Evolutionary conservation across 2,329 filamentous ascomycete genomes (phyloP).

Genomic region (Scedosporium boydii): DNA sequence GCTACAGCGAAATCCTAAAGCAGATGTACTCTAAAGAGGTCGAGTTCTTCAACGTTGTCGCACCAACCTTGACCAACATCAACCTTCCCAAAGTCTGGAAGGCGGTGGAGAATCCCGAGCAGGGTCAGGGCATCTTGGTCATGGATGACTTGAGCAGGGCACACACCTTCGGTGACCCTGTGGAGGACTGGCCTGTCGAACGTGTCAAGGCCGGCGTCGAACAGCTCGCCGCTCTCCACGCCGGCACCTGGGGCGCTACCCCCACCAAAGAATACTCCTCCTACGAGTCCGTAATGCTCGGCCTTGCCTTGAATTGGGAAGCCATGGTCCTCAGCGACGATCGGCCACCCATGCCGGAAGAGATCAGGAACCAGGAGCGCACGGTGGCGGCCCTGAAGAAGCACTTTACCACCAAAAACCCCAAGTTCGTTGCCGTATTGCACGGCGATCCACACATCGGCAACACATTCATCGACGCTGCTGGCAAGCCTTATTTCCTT

Average conservation of each 20-base stretch:
- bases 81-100: constrained; percentile 26
- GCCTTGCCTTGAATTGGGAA: too few species aligned
- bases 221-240: too few species aligned
- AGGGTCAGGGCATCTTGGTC: constrained; percentile 26
- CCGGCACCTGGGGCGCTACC: too few species aligned
- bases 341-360: constrained; percentile 9
- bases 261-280: too few species aligned
- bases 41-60: constrained; percentile 25
- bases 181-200: too few species aligned
- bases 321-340: too few species aligned
- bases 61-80: constrained; percentile 19
- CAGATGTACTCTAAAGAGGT: constrained; percentile 23
- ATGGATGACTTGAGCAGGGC: constrained; percentile 15
- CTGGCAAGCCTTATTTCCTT: constrained; percentile 20
- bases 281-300: too few species aligned
- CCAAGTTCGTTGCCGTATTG: constrained; percentile 21
- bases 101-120: constrained; percentile 21
- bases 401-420: constrained; percentile 19
- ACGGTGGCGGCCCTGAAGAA: constrained; percentile 20
- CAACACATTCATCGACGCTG: constrained; percentile 10
- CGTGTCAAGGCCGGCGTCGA: too few species aligned
- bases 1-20: constrained; percentile 17
- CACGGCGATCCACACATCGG: constrained; percentile 23
- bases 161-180: too few species aligned
- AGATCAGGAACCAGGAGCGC: constrained; percentile 19